Evolutionary conservation across 2,329 filamentous ascomycete species (phyloP).

Genomic region (Colletotrichum chlorophyti): DNA sequence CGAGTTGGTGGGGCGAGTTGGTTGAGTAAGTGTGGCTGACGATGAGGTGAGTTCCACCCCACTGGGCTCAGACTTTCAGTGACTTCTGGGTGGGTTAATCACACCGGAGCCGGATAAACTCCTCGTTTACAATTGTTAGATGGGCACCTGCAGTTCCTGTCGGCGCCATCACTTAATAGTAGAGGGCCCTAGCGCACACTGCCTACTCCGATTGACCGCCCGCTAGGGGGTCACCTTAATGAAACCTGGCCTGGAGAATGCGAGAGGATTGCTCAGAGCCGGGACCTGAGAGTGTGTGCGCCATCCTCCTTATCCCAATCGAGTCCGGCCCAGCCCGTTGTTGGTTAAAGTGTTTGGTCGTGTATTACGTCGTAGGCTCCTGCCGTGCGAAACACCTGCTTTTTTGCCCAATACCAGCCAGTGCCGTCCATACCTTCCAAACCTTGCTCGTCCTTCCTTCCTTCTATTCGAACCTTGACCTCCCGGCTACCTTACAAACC

Average conservation of each 20-base stretch:
- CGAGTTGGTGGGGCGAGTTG: no score
- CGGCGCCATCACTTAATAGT: no score
- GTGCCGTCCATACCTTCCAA: background rate
- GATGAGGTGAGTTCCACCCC: no score
- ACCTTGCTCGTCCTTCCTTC: conserved; percentile 7
- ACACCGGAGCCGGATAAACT: conserved; percentile 19
- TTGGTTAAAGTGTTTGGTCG: conserved; percentile 22
- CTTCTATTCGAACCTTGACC: conserved; percentile 12
- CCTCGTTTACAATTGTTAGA: conserved; percentile 10
- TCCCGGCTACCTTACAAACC: conserved; percentile 14
- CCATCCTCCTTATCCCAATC: conserved; percentile 25
- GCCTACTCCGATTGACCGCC: conserved; percentile 26
- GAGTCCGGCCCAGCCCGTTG: conserved; percentile 12
- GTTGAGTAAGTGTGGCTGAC: no score
- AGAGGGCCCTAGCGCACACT: conserved; percentile 16
- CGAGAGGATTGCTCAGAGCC: conserved; percentile 8
- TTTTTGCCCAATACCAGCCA: conserved; percentile 21
- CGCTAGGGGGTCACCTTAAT: conserved; percentile 23
- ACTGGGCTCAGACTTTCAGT: no score
- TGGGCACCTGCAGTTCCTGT: background rate
- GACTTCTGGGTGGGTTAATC: conserved; percentile 19
- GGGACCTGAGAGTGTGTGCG: conserved; percentile 6
- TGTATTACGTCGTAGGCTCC: conserved; percentile 28
- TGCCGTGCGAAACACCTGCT: conserved; percentile 29
- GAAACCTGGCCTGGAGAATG: conserved; percentile 26